Evolutionary conservation across 2,329 filamentous ascomycete genomes (phyloP).

Genomic region (Paraphoma chrysanthemicola): DNA sequence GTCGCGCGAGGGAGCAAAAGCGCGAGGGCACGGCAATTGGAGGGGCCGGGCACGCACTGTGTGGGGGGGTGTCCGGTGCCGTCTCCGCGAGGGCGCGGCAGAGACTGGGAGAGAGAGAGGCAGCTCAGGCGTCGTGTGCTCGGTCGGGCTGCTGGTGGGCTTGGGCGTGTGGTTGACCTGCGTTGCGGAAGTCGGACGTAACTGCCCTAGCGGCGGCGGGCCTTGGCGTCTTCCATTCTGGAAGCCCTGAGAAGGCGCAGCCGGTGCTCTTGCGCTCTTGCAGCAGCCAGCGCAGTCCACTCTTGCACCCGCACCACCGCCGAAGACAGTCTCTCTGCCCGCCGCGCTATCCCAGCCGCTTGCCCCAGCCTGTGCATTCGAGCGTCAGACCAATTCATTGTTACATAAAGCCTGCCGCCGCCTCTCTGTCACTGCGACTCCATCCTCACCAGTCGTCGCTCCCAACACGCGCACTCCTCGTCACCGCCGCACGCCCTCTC

Average conservation of each 20-base stretch:
- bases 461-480: conserved; percentile 2
- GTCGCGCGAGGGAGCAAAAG: conserved; percentile 16
- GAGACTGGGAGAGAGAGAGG: conserved; percentile 3
- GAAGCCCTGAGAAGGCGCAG: conserved; percentile 7
- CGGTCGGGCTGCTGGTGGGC: conserved; percentile 4
- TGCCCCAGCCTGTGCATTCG: conserved; percentile 19
- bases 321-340: background rate
- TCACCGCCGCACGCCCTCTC: conserved; percentile 1
- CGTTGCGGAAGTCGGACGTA: conserved; percentile 5
- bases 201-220: background rate
- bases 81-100: conserved; percentile 9
- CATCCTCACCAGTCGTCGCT: conserved; percentile 1
- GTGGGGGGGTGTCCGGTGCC: conserved; percentile 4
- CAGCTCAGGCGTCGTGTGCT: conserved; percentile 14
- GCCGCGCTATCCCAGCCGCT: conserved; percentile 14
- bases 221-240: conserved; percentile 6
- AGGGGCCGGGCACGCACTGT: conserved; percentile 24
- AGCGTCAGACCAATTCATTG: conserved; percentile 20
- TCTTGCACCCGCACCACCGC: background rate
- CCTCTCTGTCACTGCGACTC: background rate
- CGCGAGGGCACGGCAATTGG: conserved; percentile 16
- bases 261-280: background rate
- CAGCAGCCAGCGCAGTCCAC: conserved; percentile 3
- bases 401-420: conserved; percentile 19
- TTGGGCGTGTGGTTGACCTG: conserved; percentile 2